Evolutionary conservation across 345 rosid species (phyloP), one percentile per base, ranked within the genome.

Genomic region (Lepidium africanum): DNA sequence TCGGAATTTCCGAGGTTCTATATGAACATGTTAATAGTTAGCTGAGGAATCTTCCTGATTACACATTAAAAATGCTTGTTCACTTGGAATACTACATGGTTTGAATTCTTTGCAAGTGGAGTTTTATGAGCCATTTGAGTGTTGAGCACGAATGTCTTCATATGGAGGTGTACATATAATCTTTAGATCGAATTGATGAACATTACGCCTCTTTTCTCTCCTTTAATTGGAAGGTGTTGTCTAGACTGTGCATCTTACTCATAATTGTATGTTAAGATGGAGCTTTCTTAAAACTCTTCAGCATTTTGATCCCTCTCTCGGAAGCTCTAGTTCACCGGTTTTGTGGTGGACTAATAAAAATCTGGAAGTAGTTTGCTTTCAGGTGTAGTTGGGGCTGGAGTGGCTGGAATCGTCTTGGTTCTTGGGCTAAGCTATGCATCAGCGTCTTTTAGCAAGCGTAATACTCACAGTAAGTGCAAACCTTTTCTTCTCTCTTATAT

Each of bases 381-480:
- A 91, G 99, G 95, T 71, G 81, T 83, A 35, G 85, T 83, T 51
- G 89, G 90, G 38, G 91, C 87, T 69, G 96, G 89, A 78, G 78
- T 86, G 7, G 91, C 83, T 59, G 96, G 88, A 50, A 36, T 89
- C 63, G 25, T 89, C 55, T 67, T 91, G 60, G 69, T 85, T 57
- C 77, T 78, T 6, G 91, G 86, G 12, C 64, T 94, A 60, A 78
- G 83, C 54, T 85, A 71, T 73, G 91, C 96, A 4, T 82, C 85
- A 21, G 51, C 90, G 25, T 86, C 90, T 52, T 53, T 84, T 39
- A 80, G 80, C 72, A 88, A 85, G 73, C 82, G 80, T 59, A 79
- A 68, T 64, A 51, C 69, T 67, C 66, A 79, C n/a, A 72, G 98
- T 92, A 79, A 86, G 97, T 71, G n/a, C 32, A 49, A 11, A 12